Base-by-base conservation (phyloP, 75 land plant species). In the Adiantum capillusveneris region DNA sequence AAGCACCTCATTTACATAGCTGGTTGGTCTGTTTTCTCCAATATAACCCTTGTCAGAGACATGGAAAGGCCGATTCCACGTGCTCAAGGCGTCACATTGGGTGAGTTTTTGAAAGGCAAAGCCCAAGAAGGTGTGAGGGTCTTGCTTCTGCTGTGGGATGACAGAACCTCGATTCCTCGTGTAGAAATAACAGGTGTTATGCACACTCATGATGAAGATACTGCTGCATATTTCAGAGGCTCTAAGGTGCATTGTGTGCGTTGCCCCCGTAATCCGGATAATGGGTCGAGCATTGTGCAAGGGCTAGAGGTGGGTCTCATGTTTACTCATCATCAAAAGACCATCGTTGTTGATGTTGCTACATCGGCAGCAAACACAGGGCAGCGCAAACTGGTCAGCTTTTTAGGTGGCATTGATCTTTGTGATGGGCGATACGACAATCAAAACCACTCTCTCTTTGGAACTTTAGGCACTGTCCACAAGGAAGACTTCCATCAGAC, bases 241-340 rank as follows among this genome's bases (percentile, higher is more conserved):
- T 69, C 84, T 6, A 71, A 75, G 34, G 91, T 87, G 6, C 44
- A 70, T 29, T 87, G 91, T 58, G 59, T 65, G 44, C 58, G 70
- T 14, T 81, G 77, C 58, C 84, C 91, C 1, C 69, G 87, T 31
- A 13, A 75, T 20, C 78, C 65, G 2, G 59, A 68, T 51, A 56
- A 57, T 29, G 67, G 67, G 49, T 74, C 81, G n/a, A 68, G 39
- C 18, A 2, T 44, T 11, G 56, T 60, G 11, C 61, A 68, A 50
- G 56, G 56, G 30, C 22, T 69, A 7, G 59, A 42, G 29, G 20
- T 58, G 14, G 74, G 74, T 26, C 27, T 78, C 9, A 18, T 81
- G 58, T 90, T 90, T 64, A 60, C 86, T 21, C 96, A 90, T 62
- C 96, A 90, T 62, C 96, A 90, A 53, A 90, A 90, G 66, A 86